phyloP scores from a whole-genome alignment of 23 red algal genomes.

The Cyanidioschyzon merolae region DNA sequence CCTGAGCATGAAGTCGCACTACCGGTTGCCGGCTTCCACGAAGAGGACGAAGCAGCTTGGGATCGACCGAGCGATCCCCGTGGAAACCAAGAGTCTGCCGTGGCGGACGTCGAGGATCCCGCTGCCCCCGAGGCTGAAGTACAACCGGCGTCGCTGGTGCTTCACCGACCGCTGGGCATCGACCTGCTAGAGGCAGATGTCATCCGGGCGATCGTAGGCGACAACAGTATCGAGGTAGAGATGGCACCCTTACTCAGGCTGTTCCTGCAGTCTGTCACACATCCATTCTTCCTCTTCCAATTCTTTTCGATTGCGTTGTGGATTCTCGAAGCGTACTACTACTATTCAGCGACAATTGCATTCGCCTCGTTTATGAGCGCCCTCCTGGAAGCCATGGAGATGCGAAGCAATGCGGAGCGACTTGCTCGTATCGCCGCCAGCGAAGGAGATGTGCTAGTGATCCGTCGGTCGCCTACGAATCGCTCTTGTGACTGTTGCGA shows the following conservation, averaged over 20 bases:
- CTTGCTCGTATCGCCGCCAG: constrained; percentile 27
- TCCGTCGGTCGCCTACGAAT: not conserved
- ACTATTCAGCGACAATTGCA: constrained; percentile 20
- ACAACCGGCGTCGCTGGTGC: not conserved
- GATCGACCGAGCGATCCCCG: not conserved
- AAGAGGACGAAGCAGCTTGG: not conserved
- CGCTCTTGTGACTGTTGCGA: not conserved
- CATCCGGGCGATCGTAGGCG: not conserved
- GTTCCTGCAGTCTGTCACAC: constrained; percentile 4
- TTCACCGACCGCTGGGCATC: not conserved
- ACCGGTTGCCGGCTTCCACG: not conserved
- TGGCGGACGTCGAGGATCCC: too few relatives aligned
- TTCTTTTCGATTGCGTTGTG: constrained; percentile 21
- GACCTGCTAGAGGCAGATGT: not conserved
- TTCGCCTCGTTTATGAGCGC: constrained; percentile 5
- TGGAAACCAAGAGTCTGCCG: not conserved
- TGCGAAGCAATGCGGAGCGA: not conserved
- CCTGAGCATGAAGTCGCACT: not conserved
- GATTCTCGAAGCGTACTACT: constrained; percentile 14
- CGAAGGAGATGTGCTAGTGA: constrained; percentile 7
- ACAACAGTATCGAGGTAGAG: constrained; percentile 7
- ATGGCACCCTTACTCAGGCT: not conserved
- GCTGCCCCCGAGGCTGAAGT: not conserved
- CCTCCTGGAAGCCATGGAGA: constrained; percentile 18
- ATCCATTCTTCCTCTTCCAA: constrained; percentile 34